phyloP scores from a whole-genome alignment of 331 rosid genomes.

The Quercus phellos region DNA sequence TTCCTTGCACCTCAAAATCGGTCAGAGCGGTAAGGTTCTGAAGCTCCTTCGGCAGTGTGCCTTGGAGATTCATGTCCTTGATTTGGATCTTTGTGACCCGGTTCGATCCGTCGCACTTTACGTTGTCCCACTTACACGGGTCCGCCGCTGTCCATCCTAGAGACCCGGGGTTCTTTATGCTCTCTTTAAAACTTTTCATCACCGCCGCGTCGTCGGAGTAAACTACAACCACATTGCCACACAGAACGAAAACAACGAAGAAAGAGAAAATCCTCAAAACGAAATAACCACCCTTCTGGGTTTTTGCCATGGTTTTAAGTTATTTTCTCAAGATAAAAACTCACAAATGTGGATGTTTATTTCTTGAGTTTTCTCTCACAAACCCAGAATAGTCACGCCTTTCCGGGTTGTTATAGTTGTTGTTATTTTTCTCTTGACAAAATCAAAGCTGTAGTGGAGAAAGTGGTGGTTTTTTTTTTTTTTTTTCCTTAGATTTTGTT shows the following conservation, averaged over 20 bases:
- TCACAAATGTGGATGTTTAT: too few species aligned
- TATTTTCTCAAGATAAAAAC: too few species aligned
- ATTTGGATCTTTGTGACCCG: slow-evolving; percentile 44
- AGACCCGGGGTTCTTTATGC: slow-evolving; percentile 20
- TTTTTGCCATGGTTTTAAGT: too few species aligned
- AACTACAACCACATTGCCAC: neutral
- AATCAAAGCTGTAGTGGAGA: too few species aligned
- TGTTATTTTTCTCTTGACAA: too few species aligned
- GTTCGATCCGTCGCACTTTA: slow-evolving; percentile 33
- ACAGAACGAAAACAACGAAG: neutral
- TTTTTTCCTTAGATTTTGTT: neutral
- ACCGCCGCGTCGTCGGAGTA: slow-evolving; percentile 46
- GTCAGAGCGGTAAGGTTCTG: slow-evolving; percentile 25
- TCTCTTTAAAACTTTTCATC: slow-evolving; percentile 35
- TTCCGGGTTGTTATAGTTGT: too few species aligned
- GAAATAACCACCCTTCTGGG: neutral
- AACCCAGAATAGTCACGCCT: too few species aligned
- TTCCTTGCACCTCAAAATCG: slow-evolving; percentile 48
- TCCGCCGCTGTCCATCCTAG: slow-evolving; percentile 44
- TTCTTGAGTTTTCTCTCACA: too few species aligned
- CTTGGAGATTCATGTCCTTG: slow-evolving; percentile 53
- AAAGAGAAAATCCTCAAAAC: neutral
- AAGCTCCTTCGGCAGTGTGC: slow-evolving; percentile 55
- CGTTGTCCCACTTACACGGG: slow-evolving; percentile 43
- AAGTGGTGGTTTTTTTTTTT: too few species aligned